Percentiles rank a stretch among this genome's conserved stretches.
Conservation (phyloP, 305 asterid genomes). For the Fraxinus dipetala region DNA sequence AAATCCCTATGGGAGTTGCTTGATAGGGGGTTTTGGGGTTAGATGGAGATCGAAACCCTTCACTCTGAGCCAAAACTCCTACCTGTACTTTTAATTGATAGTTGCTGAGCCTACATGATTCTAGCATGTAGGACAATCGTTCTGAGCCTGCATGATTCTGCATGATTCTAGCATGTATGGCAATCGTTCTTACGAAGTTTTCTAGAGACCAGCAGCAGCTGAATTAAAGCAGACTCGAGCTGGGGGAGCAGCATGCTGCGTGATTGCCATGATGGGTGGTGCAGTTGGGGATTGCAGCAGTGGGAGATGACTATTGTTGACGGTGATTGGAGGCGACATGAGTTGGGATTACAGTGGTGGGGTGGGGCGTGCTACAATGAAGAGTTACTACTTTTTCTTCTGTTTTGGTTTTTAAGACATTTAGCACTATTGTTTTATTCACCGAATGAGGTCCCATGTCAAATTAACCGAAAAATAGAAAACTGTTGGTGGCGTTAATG, state of each 20-base stretch:
- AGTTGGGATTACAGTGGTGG: neutral
- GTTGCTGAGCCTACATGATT: neutral
- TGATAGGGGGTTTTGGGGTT: neutral
- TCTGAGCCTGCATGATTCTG: neutral
- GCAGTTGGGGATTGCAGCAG: neutral
- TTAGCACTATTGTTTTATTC: too few relatives aligned
- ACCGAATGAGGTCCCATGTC: neutral
- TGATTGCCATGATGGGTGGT: neutral
- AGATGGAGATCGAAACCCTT: neutral
- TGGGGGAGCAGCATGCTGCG: neutral
- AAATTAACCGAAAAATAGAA: neutral
- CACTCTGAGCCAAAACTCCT: neutral
- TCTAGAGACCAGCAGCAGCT: neutral
- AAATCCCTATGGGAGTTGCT: neutral
- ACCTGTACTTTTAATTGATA: neutral
- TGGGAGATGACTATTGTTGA: neutral
- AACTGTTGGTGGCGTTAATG: neutral
- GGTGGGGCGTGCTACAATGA: neutral
- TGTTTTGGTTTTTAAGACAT: too few relatives aligned
- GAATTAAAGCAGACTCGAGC: neutral
- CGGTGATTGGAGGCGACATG: neutral
- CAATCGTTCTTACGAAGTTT: neutral
- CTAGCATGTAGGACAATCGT: too few relatives aligned
- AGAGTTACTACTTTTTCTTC: neutral
- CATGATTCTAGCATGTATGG: neutral